A percentile compares a stretch with the other conserved stretches of the same genome.
Conservation (phyloP, 2,329 filamentous ascomycete genomes). For the Trichophyton mentagrophytes region DNA sequence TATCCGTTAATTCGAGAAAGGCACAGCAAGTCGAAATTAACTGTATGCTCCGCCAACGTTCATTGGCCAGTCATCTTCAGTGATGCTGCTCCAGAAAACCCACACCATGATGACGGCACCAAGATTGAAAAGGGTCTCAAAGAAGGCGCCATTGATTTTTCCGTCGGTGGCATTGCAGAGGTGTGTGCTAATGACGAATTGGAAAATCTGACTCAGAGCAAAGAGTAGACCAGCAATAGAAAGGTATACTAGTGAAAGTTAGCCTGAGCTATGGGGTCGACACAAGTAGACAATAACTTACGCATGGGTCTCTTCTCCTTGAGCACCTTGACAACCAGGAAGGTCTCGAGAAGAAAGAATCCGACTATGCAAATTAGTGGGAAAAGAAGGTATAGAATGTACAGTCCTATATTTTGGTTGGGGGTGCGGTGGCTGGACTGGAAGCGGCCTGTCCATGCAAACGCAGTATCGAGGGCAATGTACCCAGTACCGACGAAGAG, state of each 20-base stretch:
- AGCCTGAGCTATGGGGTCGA: neutral
- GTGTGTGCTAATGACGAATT: conserved; percentile 83
- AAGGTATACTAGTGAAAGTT: conserved; percentile 52
- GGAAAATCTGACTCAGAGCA: conserved; percentile 86
- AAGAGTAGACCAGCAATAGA: conserved; percentile 64
- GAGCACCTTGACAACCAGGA: conserved; percentile 73
- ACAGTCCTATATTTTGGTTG: conserved; percentile 70
- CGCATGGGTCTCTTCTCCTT: conserved; percentile 84
- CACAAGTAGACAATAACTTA: conserved; percentile 29
- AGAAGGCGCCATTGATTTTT: conserved; percentile 84
- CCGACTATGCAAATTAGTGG: conserved; percentile 80
- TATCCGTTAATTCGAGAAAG: neutral
- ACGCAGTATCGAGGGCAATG: conserved; percentile 87
- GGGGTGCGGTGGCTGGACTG: conserved; percentile 42
- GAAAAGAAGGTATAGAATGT: conserved; percentile 83
- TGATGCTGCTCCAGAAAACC: conserved; percentile 98
- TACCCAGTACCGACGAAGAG: conserved; percentile 88
- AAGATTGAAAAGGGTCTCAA: conserved; percentile 86
- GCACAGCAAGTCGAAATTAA: conserved; percentile 8
- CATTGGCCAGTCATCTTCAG: conserved; percentile 91
- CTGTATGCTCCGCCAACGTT: conserved; percentile 27
- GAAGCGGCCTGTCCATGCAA: conserved; percentile 72
- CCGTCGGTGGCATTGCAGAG: conserved; percentile 73
- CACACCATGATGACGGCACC: conserved; percentile 71
- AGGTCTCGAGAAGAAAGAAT: conserved; percentile 71